phyloP scores from a whole-genome alignment of 208 protist genomes.

The Tritrichomonas foetus region DNA sequence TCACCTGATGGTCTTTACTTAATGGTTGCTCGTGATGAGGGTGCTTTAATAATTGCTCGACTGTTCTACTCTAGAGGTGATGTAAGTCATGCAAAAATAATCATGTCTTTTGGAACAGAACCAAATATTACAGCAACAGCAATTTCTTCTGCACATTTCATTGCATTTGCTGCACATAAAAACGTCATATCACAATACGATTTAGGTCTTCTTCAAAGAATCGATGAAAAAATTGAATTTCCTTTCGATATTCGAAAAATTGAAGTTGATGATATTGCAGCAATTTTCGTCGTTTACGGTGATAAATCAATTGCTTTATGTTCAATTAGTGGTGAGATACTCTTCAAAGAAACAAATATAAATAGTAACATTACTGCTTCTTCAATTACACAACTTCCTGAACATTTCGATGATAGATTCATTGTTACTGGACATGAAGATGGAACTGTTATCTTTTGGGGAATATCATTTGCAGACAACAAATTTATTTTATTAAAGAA shows the following conservation, averaged over 20 bases:
- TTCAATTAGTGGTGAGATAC: neutral
- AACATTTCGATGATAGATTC: neutral
- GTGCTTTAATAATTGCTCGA: neutral
- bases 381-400: too few species aligned
- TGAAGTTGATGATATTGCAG: neutral
- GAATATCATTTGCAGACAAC: neutral
- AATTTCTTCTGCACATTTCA: neutral
- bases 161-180: neutral
- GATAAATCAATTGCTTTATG: neutral
- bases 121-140: neutral
- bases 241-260: neutral
- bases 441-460: neutral
- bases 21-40: neutral
- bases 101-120: neutral
- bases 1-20: neutral
- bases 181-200: neutral
- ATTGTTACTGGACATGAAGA: neutral
- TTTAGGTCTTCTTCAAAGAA: neutral
- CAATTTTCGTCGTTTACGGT: neutral
- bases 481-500: neutral
- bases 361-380: too few species aligned
- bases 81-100: neutral
- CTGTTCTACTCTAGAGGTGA: neutral
- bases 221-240: neutral
- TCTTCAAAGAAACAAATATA: neutral